Conservation (phyloP, 1,139 yeast genomes). For the Hansenula lynferdii region DNA sequence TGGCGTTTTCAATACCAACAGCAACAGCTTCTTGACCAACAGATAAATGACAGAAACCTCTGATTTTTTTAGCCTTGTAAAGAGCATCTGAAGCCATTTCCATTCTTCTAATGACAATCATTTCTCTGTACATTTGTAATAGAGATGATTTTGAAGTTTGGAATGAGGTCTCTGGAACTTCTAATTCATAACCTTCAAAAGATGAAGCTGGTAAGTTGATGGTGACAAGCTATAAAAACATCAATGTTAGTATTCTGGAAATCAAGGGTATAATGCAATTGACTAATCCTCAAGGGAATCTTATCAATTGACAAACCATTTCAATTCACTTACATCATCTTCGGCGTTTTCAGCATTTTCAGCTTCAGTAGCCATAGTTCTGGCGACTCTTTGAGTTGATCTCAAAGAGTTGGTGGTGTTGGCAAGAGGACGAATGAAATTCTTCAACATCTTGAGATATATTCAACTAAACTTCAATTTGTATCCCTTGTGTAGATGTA, state of each 20-base stretch:
- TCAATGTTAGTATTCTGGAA: background rate
- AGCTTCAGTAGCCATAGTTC: constrained; percentile 22
- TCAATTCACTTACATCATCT: too few relatives aligned
- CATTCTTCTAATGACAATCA: constrained; percentile 92
- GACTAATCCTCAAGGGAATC: too few relatives aligned
- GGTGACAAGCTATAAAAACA: constrained; percentile 15
- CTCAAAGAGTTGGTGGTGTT: constrained; percentile 3
- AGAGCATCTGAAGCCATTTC: constrained; percentile 99
- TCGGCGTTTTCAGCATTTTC: constrained; percentile 14
- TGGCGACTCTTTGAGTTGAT: constrained; percentile 10
- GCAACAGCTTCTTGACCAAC: constrained; percentile 99
- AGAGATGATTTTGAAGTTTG: constrained; percentile 76
- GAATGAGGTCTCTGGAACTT: constrained; percentile 66
- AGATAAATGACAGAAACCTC: constrained; percentile 99
- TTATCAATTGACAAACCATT: too few relatives aligned
- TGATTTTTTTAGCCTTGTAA: constrained; percentile 95
- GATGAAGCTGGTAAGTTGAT: constrained; percentile 63
- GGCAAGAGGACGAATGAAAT: constrained; percentile 7
- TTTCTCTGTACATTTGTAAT: constrained; percentile 93
- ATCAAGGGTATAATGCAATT: too few relatives aligned
- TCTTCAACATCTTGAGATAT: constrained; percentile 3
- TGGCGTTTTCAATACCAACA: constrained; percentile 96
- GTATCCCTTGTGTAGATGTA: background rate
- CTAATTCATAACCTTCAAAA: constrained; percentile 83
- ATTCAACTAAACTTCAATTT: background rate